Percentiles rank a stretch among this genome's conserved stretches.
Evolutionary conservation across 768 basidiomycete genomes (phyloP).

Genomic region (Amanita rimosa): DNA sequence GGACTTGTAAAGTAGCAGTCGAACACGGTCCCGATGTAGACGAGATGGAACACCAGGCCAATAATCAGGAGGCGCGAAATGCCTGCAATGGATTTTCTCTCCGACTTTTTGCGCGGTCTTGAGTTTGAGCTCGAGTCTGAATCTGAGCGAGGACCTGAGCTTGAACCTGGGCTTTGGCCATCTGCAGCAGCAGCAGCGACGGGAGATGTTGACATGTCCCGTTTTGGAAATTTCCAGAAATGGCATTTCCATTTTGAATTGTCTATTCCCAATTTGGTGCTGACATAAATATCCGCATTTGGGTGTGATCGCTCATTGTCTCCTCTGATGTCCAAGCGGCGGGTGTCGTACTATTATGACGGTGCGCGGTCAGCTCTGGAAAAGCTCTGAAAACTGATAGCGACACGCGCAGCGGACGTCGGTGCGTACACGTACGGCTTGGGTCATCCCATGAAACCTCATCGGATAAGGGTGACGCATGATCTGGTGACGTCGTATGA

Average conservation of each 20-base stretch:
- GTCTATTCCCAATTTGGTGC: not conserved
- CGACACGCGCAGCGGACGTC: constrained; percentile 42
- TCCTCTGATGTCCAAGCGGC: constrained; percentile 50
- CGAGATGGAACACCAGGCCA: constrained; percentile 64
- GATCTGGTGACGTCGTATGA: constrained; percentile 85
- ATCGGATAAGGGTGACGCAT: constrained; percentile 89
- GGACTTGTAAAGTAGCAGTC: constrained; percentile 86
- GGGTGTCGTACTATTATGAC: constrained; percentile 78
- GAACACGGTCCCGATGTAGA: constrained; percentile 64
- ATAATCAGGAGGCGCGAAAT: constrained; percentile 41
- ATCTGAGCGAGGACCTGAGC: too few species aligned
- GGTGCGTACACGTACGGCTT: constrained; percentile 71
- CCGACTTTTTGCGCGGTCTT: not conserved
- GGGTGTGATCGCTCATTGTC: not conserved
- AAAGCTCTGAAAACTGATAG: not conserved
- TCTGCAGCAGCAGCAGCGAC: not conserved
- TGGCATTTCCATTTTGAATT: too few species aligned
- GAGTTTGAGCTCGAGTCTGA: not conserved
- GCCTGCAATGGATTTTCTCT: constrained; percentile 10
- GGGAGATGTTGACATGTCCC: not conserved
- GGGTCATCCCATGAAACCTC: constrained; percentile 94
- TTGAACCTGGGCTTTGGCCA: not conserved
- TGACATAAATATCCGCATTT: not conserved
- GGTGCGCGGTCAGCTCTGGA: constrained; percentile 25
- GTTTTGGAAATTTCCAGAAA: too few species aligned